Evolutionary conservation across 441 rosid species (phyloP).

Genomic region (Adansonia grandidieri): DNA sequence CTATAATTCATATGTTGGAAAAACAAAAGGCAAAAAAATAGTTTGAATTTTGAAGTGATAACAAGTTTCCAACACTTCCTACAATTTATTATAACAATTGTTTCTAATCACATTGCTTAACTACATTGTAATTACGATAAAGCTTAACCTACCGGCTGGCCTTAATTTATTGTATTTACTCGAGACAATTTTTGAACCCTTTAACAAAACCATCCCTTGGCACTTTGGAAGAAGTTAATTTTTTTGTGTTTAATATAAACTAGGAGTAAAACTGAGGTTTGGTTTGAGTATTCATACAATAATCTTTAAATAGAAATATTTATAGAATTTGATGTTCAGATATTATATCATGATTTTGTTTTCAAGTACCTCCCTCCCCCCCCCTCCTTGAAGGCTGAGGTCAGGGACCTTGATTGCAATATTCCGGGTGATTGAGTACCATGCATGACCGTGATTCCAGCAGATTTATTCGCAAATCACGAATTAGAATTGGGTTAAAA

Average conservation of each 20-base stretch:
- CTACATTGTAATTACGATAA: neutral
- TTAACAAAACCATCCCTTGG: neutral
- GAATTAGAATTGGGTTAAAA: neutral
- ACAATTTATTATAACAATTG: no score
- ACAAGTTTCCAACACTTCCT: neutral
- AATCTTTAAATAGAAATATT: no score
- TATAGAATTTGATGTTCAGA: no score
- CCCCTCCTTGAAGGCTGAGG: no score
- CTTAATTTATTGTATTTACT: neutral
- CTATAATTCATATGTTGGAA: neutral
- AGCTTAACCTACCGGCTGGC: neutral
- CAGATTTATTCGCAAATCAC: conserved; percentile 22
- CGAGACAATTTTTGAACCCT: neutral
- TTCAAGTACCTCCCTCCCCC: no score
- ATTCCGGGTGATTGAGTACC: neutral
- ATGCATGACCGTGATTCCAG: conserved; percentile 16
- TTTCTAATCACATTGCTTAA: neutral
- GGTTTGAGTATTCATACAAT: no score
- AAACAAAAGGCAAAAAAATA: neutral
- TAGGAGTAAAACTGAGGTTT: no score
- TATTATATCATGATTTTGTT: no score
- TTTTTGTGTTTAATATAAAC: no score
- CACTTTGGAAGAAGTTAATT: conserved; percentile 16
- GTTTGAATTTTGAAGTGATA: neutral
- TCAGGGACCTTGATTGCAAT: neutral